These are phyloP conservation scores for Xylariaceae sp. DNA, from an alignment of 2,329 filamentous ascomycete species.

Conservation along the genomic window DNA sequence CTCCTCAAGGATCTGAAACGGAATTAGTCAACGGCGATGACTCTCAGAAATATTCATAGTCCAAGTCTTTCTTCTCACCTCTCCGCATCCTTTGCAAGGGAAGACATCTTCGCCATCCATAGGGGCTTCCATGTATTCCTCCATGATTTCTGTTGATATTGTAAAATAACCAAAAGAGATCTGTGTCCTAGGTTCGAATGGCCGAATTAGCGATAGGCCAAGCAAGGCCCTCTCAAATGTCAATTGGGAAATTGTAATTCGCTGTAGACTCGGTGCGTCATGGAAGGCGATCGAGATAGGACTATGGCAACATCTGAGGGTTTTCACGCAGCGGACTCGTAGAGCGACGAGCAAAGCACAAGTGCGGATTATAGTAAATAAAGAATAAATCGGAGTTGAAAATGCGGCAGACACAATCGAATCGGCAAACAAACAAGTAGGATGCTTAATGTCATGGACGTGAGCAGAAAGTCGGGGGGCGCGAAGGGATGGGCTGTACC, in stretches of 20 bases:
- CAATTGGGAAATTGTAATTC: conserved; percentile 1
- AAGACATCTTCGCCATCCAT: conserved; percentile 82
- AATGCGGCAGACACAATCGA: not conserved
- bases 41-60: conserved; percentile 15
- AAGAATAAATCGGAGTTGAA: conserved; percentile 4
- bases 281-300: conserved; percentile 23
- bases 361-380: not conserved
- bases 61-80: conserved; percentile 59
- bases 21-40: conserved; percentile 25
- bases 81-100: conserved; percentile 90
- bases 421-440: not conserved
- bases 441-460: too few species aligned
- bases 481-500: not conserved
- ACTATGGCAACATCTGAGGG: conserved; percentile 24
- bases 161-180: conserved; percentile 16
- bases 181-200: conserved; percentile 6
- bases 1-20: conserved; percentile 84
- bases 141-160: conserved; percentile 46
- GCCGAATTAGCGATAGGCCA: conserved; percentile 1
- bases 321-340: not conserved
- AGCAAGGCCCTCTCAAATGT: conserved; percentile 1
- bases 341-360: not conserved
- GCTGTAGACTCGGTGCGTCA: conserved; percentile 22
- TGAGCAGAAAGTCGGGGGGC: not conserved
- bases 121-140: conserved; percentile 65